Conservation (phyloP, 1,284 basidiomycete genomes). For the Singerocomus inundabilis region DNA sequence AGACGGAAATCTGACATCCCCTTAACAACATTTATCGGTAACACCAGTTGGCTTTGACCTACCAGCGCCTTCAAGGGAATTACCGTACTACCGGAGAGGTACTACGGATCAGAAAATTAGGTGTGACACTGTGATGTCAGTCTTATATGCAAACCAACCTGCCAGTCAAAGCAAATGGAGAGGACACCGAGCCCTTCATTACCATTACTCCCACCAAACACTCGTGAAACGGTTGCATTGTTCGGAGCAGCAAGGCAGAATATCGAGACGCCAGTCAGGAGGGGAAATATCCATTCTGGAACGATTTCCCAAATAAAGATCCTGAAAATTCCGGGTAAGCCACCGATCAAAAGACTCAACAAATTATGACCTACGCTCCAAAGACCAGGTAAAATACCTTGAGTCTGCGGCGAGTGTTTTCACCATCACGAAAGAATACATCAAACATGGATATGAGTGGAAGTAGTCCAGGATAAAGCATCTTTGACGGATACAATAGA, state of each 20-base stretch:
- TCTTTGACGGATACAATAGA: constrained; percentile 66
- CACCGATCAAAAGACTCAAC: not conserved
- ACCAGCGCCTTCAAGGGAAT: constrained; percentile 46
- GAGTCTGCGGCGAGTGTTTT: constrained; percentile 43
- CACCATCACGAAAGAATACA: constrained; percentile 50
- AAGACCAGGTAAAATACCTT: constrained; percentile 53
- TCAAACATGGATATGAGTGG: constrained; percentile 59
- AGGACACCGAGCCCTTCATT: constrained; percentile 56
- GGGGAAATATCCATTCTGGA: constrained; percentile 52
- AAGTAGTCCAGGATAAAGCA: constrained; percentile 54
- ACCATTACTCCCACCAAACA: constrained; percentile 62
- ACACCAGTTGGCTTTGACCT: not conserved
- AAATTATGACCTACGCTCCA: constrained; percentile 28
- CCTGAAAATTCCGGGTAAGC: constrained; percentile 16
- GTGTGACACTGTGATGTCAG: not conserved
- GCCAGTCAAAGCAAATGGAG: constrained; percentile 59
- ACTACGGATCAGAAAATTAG: constrained; percentile 31
- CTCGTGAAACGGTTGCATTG: constrained; percentile 46
- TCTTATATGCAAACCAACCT: constrained; percentile 20
- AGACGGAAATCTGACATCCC: constrained; percentile 35
- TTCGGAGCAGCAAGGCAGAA: constrained; percentile 58
- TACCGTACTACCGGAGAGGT: constrained; percentile 42
- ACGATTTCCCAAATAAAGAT: constrained; percentile 54
- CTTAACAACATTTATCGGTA: not conserved
- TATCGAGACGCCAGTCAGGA: constrained; percentile 51